Percentiles rank a stretch among this genome's conserved stretches.
Conservation (phyloP, 73 alveolate genomes). For the Breviolum minutum region DNA sequence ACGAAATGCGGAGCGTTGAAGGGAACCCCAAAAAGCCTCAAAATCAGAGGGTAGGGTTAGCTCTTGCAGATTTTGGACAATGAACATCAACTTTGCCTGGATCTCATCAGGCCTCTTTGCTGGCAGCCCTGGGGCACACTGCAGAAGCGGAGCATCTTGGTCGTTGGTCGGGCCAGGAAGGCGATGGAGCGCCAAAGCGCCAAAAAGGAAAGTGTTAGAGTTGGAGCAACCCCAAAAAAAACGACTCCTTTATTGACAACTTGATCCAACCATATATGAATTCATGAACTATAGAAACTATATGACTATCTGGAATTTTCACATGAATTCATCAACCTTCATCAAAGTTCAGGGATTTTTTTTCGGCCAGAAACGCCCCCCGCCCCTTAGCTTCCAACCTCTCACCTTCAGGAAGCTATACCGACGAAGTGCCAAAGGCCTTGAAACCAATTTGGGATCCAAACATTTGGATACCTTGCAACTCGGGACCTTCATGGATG, state of each 20-base stretch:
- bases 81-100: not conserved
- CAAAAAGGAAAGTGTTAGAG: no score
- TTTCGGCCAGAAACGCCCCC: not conserved
- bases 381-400: not conserved
- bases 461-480: conserved; percentile 63
- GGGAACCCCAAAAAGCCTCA: not conserved
- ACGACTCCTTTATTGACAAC: no score
- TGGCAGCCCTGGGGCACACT: conserved; percentile 55
- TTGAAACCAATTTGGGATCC: conserved; percentile 41
- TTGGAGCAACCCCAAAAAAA: no score
- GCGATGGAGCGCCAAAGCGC: no score
- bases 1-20: no score
- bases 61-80: not conserved
- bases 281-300: not conserved
- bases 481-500: not conserved
- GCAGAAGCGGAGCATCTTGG: conserved; percentile 25
- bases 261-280: no score
- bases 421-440: conserved; percentile 52
- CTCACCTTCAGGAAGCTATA: conserved; percentile 39
- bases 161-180: not conserved
- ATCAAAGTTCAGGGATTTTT: not conserved
- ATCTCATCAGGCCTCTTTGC: conserved; percentile 14
- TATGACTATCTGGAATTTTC: not conserved
- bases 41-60: not conserved
- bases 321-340: not conserved